A percentile compares a stretch with the other conserved stretches of the same genome.
phyloP scores from a whole-genome alignment of 257 asterid species.

The Rhazya stricta region DNA sequence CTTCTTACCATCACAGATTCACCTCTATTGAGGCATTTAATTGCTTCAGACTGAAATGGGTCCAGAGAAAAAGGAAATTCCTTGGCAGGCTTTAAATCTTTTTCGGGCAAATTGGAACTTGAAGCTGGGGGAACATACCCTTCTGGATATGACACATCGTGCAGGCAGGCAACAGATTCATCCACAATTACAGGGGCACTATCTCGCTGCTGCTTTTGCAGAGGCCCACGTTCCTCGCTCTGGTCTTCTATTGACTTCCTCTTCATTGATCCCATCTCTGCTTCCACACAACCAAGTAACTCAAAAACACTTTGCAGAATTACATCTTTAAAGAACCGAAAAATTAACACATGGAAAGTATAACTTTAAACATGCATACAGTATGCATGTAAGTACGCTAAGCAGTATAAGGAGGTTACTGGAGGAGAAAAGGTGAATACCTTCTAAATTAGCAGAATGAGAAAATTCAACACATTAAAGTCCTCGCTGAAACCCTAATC shows the following conservation, averaged over 20 bases:
- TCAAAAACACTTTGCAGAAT: slow-evolving; percentile 1
- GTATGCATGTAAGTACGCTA: background rate
- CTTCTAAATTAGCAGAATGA: background rate
- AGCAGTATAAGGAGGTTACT: background rate
- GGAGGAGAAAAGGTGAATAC: background rate
- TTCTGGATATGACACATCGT: slow-evolving; percentile 80
- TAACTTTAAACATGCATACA: background rate
- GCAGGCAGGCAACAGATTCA: slow-evolving; percentile 74
- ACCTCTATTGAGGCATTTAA: slow-evolving; percentile 65
- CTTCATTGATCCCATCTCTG: slow-evolving; percentile 66
- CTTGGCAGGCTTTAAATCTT: slow-evolving; percentile 55
- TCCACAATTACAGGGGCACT: slow-evolving; percentile 32
- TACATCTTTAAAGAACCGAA: background rate
- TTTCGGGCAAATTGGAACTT: slow-evolving; percentile 26
- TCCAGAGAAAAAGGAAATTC: slow-evolving; percentile 75
- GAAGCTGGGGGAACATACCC: slow-evolving; percentile 46
- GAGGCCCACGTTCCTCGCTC: slow-evolving; percentile 32
- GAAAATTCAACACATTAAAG: too few relatives aligned
- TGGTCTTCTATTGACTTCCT: slow-evolving; percentile 55
- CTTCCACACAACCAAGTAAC: slow-evolving; percentile 10
- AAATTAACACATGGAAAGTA: background rate
- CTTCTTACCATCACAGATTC: slow-evolving; percentile 84
- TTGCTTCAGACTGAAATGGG: slow-evolving; percentile 91
- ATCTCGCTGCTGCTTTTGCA: slow-evolving; percentile 56
- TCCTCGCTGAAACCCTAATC: too few relatives aligned